Base-by-base conservation (phyloP, 225 moss, liverwort and hornwort genomes). In the Pleurozium schreberi region DNA sequence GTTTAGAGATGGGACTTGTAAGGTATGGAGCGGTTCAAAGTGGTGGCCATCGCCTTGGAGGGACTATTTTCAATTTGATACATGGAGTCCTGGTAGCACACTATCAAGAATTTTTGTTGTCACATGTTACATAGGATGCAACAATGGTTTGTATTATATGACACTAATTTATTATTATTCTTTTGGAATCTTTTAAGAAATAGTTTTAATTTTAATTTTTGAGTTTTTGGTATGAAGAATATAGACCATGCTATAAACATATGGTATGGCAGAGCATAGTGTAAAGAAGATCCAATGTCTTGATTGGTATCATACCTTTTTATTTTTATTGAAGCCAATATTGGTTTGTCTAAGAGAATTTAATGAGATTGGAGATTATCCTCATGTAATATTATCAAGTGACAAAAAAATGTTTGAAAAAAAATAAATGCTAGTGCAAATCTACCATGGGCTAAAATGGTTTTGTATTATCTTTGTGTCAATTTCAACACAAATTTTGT, bases 381-480 rank as follows among this genome's bases (percentile, higher is more conserved):
- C 2, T 61, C 5, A 5, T 85, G 26, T n/a, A 17, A 53, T 59
- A 55, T 28, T n/a, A 31, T 58, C 5, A 60, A 85, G 42, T 30
- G 14, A 61, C 23, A 42, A 52, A 36, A 68, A 9, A 65, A 20
- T 20, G 8, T 63, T 62, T 33, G 36, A 33, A 82, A 82, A 82
- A 6, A 1, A 60, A 0, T 12, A 31, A 13, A 20, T 8, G 28
- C 3, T 3, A 42, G 40, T 7, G 4, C 18, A 80, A 59, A 59
- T 40, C 19, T 3, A 59, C 0, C 0, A 28, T 59, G 2, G 13
- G 19, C 30, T 59, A 7, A 18, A 42, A 59, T 80, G 42, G 0
- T 42, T 80, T 42, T 40, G 12, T 18, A 1, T 28, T 27, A 58
- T 18, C 7, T 40, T 42, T 59, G 12, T 19, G 0, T 2, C 3